Evolutionary conservation across 1,139 yeast genomes (phyloP).

Genomic region (Blastobotrys serpentis): DNA sequence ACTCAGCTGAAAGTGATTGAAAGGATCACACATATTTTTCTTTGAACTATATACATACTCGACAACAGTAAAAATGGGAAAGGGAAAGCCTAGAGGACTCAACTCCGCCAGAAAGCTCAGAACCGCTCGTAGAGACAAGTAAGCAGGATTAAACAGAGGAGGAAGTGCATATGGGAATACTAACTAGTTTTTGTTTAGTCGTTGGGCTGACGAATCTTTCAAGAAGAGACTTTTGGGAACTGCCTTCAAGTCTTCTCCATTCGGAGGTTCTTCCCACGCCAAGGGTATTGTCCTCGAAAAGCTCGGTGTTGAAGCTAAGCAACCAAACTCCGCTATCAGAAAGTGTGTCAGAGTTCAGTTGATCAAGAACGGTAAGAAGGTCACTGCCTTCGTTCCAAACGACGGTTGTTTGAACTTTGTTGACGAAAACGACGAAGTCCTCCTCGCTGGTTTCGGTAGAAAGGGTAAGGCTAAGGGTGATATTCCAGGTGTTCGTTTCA

Average conservation of each 20-base stretch:
- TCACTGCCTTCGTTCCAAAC: constrained; percentile 99
- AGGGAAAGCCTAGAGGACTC: constrained; percentile 97
- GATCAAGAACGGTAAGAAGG: constrained; percentile 99
- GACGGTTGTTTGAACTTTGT: constrained; percentile 99
- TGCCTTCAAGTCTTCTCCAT: constrained; percentile 99
- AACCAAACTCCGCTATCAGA: constrained; percentile 99
- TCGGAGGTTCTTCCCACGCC: constrained; percentile 99
- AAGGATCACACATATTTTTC: no score
- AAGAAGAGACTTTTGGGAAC: constrained; percentile 99
- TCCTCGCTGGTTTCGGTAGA: constrained; percentile 99
- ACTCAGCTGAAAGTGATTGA: no score
- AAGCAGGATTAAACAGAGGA: constrained; percentile 70
- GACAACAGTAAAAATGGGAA: constrained; percentile 55
- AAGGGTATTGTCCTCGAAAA: constrained; percentile 99
- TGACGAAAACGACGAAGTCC: constrained; percentile 93
- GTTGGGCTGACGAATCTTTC: constrained; percentile 99
- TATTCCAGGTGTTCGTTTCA: constrained; percentile 99
- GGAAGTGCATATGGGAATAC: neutral
- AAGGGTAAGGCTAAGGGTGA: constrained; percentile 99
- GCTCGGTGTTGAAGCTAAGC: constrained; percentile 99
- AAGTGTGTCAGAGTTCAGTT: constrained; percentile 99
- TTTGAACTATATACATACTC: neutral
- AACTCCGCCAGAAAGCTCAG: constrained; percentile 99
- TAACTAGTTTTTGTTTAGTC: constrained; percentile 43
- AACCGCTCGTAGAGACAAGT: constrained; percentile 98